phyloP scores from a whole-genome alignment of 495 filamentous ascomycete genomes.

The Trichoderma erinaceum region DNA sequence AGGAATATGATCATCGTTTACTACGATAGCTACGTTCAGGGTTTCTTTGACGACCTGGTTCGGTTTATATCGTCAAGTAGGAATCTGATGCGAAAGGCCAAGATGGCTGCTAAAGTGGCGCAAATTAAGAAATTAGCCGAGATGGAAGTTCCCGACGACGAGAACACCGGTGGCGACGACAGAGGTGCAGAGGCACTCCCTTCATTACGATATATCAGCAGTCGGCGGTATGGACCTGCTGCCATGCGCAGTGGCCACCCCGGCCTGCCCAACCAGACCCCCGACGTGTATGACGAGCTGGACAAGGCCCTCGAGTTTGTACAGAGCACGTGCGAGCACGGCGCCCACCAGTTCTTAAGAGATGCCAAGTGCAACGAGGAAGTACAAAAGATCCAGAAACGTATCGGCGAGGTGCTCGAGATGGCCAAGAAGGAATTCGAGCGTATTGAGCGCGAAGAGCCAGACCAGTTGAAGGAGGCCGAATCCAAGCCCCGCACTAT shows the following conservation, averaged over 20 bases:
- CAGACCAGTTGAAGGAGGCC: slow-evolving; percentile 24
- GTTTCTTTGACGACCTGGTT: slow-evolving; percentile 71
- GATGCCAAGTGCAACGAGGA: slow-evolving; percentile 74
- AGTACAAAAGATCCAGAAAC: slow-evolving; percentile 58
- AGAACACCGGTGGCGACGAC: slow-evolving; percentile 25
- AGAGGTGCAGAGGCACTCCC: background rate
- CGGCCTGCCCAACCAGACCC: slow-evolving; percentile 25
- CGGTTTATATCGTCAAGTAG: slow-evolving; percentile 71
- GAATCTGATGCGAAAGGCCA: slow-evolving; percentile 76
- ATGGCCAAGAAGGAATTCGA: slow-evolving; percentile 53
- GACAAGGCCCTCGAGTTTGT: slow-evolving; percentile 73
- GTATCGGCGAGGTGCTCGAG: slow-evolving; percentile 52
- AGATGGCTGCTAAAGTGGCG: slow-evolving; percentile 58
- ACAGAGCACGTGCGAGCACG: slow-evolving; percentile 74
- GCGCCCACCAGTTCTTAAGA: slow-evolving; percentile 79
- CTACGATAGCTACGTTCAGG: slow-evolving; percentile 82
- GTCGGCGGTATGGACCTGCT: slow-evolving; percentile 11
- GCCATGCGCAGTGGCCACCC: slow-evolving; percentile 15
- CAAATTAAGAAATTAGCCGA: slow-evolving; percentile 50
- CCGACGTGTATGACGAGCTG: slow-evolving; percentile 61
- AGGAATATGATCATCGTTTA: slow-evolving; percentile 79
- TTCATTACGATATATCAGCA: slow-evolving; percentile 1
- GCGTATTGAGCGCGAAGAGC: slow-evolving; percentile 37
- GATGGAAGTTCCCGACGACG: slow-evolving; percentile 41
- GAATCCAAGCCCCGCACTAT: slow-evolving; percentile 14